These are phyloP conservation scores for Ascochyta fabae DNA, from an alignment of 2,329 filamentous ascomycete species.

Conservation along the genomic window DNA sequence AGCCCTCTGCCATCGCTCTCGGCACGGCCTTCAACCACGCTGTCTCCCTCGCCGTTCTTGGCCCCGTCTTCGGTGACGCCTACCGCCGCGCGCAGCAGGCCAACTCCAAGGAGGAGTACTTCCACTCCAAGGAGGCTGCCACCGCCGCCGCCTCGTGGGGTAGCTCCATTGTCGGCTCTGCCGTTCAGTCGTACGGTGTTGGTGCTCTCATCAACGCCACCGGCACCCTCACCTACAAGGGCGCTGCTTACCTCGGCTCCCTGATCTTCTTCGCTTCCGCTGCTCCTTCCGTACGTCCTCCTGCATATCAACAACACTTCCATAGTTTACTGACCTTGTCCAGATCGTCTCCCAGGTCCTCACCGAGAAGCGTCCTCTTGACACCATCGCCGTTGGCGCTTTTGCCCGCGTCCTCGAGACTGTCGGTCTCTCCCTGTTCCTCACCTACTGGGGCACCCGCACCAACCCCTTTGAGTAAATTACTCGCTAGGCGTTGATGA, in stretches of 20 bases:
- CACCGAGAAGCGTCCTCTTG: conserved; percentile 88
- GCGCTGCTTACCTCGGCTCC: conserved; percentile 88
- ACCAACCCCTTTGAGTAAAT: conserved; percentile 87
- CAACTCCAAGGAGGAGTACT: conserved; percentile 96
- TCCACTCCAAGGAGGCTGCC: conserved; percentile 89
- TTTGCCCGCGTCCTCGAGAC: conserved; percentile 90
- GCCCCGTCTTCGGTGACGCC: conserved; percentile 90
- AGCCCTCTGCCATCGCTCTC: conserved; percentile 96
- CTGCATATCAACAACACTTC: background rate
- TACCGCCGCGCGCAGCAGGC: conserved; percentile 90
- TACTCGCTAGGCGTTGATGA: conserved; percentile 25
- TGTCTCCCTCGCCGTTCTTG: conserved; percentile 83
- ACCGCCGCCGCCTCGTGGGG: conserved; percentile 89
- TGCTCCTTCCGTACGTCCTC: conserved; percentile 76
- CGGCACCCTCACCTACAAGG: conserved; percentile 94
- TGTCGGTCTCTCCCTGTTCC: conserved; percentile 85
- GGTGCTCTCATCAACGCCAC: conserved; percentile 88
- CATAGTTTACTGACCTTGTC: conserved; percentile 25
- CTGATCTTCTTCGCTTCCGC: conserved; percentile 92
- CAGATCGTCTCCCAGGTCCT: conserved; percentile 87
- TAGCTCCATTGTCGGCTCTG: conserved; percentile 86
- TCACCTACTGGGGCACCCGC: conserved; percentile 97
- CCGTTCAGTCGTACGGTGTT: conserved; percentile 87
- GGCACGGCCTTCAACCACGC: conserved; percentile 96
- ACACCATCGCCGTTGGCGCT: conserved; percentile 85